A percentile compares a stretch with the other conserved stretches of the same genome.
Conservation (phyloP, 1,284 basidiomycete species). For the Moniliophthora roreri region DNA sequence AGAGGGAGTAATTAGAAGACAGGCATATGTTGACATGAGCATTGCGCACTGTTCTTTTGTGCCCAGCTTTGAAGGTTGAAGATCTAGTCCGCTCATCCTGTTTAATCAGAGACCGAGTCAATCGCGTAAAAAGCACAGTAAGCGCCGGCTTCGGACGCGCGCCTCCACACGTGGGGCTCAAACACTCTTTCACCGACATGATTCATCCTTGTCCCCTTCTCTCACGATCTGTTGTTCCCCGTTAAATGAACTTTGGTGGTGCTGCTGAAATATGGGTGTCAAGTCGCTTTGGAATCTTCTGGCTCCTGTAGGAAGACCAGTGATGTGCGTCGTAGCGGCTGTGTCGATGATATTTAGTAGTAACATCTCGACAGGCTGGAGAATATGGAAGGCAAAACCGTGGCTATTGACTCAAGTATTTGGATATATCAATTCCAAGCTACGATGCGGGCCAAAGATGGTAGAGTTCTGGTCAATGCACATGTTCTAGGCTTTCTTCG, state of each 20-base stretch:
- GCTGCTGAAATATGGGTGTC: conserved; percentile 78
- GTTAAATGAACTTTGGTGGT: not conserved
- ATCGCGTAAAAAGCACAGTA: too few species aligned
- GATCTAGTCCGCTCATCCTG: conserved; percentile 3
- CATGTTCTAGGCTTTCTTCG: conserved; percentile 94
- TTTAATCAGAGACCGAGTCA: too few species aligned
- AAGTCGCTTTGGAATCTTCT: conserved; percentile 94
- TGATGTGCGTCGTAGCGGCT: conserved; percentile 57
- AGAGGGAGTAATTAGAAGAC: conserved; percentile 2
- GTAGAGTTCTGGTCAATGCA: conserved; percentile 87
- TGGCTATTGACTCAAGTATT: conserved; percentile 98
- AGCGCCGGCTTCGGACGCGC: too few species aligned
- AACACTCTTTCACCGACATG: too few species aligned
- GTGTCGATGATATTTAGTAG: conserved; percentile 12
- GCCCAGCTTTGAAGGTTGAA: conserved; percentile 63
- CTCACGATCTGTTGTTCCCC: not conserved
- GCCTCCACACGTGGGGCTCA: too few species aligned
- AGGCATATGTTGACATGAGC: not conserved
- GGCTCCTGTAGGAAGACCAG: conserved; percentile 85
- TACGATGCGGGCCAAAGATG: conserved; percentile 98
- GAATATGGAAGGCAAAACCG: conserved; percentile 85
- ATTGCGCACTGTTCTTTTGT: conserved; percentile 63
- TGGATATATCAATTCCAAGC: conserved; percentile 99
- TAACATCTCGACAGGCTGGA: conserved; percentile 62
- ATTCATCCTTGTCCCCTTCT: not conserved